These are phyloP conservation scores for Cladosporium sphaerospermum DNA, from an alignment of 2,329 filamentous ascomycete species.

Conservation along the genomic window DNA sequence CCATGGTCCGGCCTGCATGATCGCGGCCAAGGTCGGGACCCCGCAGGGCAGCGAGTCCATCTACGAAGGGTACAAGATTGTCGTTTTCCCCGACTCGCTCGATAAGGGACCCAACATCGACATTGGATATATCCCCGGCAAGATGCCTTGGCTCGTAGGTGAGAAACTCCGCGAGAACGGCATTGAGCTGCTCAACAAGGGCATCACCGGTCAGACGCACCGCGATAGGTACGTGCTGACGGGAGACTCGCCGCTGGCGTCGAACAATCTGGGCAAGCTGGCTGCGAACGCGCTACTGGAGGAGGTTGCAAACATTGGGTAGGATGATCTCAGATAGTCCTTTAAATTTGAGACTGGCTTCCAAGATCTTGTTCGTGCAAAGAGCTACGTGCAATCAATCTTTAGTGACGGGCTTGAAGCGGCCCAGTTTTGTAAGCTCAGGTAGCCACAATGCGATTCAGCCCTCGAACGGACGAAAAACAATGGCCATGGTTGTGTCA, in stretches of 20 bases:
- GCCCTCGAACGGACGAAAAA: too few species aligned
- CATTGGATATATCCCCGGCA: constrained; percentile 20
- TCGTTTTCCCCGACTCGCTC: constrained; percentile 17
- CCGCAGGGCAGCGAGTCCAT: constrained; percentile 16
- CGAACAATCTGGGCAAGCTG: constrained; percentile 18
- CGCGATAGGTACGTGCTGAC: constrained; percentile 18
- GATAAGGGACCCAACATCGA: constrained; percentile 18
- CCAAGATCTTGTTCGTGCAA: too few species aligned
- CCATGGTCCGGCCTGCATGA: constrained; percentile 17
- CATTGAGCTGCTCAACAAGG: constrained; percentile 14
- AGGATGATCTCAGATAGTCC: background rate
- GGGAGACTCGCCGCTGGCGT: constrained; percentile 20
- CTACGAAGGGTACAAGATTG: constrained; percentile 17
- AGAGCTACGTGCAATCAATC: too few species aligned
- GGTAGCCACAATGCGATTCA: too few species aligned
- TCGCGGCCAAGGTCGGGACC: constrained; percentile 14
- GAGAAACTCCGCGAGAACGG: constrained; percentile 17
- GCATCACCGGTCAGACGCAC: constrained; percentile 17
- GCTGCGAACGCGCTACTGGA: constrained; percentile 16
- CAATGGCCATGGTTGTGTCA: too few species aligned
- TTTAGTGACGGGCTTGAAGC: too few species aligned
- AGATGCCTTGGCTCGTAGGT: constrained; percentile 20
- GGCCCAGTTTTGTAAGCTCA: too few species aligned
- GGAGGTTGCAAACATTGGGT: constrained; percentile 12
- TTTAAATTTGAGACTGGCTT: too few species aligned